Conservation (phyloP, 495 filamentous ascomycete species). For the Lasiosphaeria ovina region DNA sequence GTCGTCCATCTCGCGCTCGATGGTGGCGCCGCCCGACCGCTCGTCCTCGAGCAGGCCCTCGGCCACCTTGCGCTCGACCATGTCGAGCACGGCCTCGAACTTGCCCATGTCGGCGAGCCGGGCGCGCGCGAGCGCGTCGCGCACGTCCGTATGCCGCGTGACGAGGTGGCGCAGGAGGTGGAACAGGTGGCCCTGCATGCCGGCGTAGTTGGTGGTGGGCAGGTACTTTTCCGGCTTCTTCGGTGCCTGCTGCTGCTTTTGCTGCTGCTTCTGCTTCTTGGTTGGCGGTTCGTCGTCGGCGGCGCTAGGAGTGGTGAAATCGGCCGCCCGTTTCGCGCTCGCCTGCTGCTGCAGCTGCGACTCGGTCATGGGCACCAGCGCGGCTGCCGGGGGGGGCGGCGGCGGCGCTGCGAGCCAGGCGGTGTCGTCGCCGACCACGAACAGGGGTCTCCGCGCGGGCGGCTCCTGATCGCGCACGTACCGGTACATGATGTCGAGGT, state of each 20-base stretch:
- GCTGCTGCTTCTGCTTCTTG: slow-evolving; percentile 59
- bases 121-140: slow-evolving; percentile 71
- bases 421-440: slow-evolving; percentile 63
- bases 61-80: slow-evolving; percentile 65
- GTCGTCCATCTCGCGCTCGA: slow-evolving; percentile 34
- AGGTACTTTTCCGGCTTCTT: slow-evolving; percentile 34
- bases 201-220: slow-evolving; percentile 69
- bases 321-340: too few relatives aligned
- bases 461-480: slow-evolving; percentile 62
- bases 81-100: slow-evolving; percentile 63
- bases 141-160: slow-evolving; percentile 70
- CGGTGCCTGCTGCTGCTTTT: neutral
- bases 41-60: slow-evolving; percentile 73
- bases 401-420: slow-evolving; percentile 27
- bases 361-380: too few relatives aligned
- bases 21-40: slow-evolving; percentile 48
- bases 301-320: too few relatives aligned
- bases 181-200: slow-evolving; percentile 91
- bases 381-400: neutral
- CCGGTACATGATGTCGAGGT: slow-evolving; percentile 83
- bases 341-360: too few relatives aligned
- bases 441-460: slow-evolving; percentile 68
- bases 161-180: slow-evolving; percentile 83
- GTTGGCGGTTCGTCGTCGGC: slow-evolving; percentile 35
- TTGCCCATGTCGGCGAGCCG: slow-evolving; percentile 61